A percentile compares a stretch with the other conserved stretches of the same genome.
Conservation (phyloP, 2,329 filamentous ascomycete genomes). For the Clonostachys rosea region DNA sequence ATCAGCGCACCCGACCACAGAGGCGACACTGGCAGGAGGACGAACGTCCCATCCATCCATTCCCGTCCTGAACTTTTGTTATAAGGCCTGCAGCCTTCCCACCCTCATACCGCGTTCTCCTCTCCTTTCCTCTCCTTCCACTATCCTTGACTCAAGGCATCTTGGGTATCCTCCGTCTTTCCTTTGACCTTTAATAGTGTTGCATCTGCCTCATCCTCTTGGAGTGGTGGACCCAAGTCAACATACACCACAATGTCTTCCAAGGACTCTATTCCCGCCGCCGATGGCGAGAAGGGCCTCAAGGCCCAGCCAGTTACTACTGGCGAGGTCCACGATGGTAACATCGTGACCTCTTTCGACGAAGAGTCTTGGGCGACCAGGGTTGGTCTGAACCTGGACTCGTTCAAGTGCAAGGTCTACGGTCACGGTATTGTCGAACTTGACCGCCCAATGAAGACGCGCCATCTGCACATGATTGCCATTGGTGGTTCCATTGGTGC, state of each 20-base stretch:
- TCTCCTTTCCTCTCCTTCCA: background rate
- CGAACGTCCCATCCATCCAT: conserved; percentile 1
- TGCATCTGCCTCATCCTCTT: too few species aligned
- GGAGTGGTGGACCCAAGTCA: too few species aligned
- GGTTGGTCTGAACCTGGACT: conserved; percentile 28
- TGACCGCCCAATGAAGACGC: conserved; percentile 40
- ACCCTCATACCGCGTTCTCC: background rate
- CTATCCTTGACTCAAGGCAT: background rate
- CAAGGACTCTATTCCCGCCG: conserved; percentile 5
- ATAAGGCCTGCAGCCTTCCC: conserved; percentile 6
- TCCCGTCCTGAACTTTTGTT: conserved; percentile 4
- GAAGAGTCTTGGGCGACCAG: conserved; percentile 25
- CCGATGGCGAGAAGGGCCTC: conserved; percentile 5
- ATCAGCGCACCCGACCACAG: too few species aligned
- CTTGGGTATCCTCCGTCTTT: too few species aligned
- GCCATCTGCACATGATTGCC: conserved; percentile 56
- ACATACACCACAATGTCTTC: conserved; percentile 5
- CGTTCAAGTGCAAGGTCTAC: conserved; percentile 29
- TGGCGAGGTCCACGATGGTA: conserved; percentile 1
- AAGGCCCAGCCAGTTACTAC: background rate
- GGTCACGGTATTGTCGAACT: conserved; percentile 25
- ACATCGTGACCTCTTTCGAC: conserved; percentile 9
- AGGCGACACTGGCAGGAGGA: too few species aligned
- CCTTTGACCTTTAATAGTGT: too few species aligned
- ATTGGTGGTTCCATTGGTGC: conserved; percentile 48